Evolutionary conservation across 768 basidiomycete genomes (phyloP), one percentile per base, ranked within the genome.

Genomic region (Pleurotus platypus): DNA sequence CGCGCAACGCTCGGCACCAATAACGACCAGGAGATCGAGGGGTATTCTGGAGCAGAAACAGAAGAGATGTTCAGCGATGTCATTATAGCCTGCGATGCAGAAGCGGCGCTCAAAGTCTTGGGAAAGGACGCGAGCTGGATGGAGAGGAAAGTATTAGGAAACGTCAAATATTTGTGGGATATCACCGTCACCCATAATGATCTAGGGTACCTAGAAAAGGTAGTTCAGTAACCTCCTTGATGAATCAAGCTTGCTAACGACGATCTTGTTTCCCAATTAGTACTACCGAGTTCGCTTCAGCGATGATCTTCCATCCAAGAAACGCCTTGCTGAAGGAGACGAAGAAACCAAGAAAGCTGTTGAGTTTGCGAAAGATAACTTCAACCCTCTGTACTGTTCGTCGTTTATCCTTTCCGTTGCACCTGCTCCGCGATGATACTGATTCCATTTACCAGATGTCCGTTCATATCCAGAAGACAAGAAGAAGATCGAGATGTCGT

Each of bases 111-210:
- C 38, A 59, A 59, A 18, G 54, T 70, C 11, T 61, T 70, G 1
- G 67, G 66, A 15, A 56, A 63, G 5, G 68, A 65, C 48, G 66
- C 67, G 1, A 56, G 58, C 13, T 70, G 68, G 67, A 38, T 69
- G 40, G 70, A 71, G 51, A 67, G 49, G 56, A 64, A 66, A 18
- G 55, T 71, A 12, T 58, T 71, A n/a, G 66, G 68, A 37, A 69
- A 69, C 58, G 67, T 69, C 35, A 70, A 69, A 66, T 77, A 78
- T 56, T 67, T 76, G 8, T 72, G 73, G 67, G 75, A 80, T 51
- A 66, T 78, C n/a, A 78, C 77, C 0, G 78, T 82, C 30, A 82
- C 80, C 2, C 82, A 83, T 60, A 72, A 68, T 39, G 78, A 81
- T 53, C 57, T 73, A 1, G 67, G 68, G 0, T 79, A 80, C 58